Evolutionary conservation across 345 rosid species (phyloP).

Genomic region (Euphorbia pulcherrima): DNA sequence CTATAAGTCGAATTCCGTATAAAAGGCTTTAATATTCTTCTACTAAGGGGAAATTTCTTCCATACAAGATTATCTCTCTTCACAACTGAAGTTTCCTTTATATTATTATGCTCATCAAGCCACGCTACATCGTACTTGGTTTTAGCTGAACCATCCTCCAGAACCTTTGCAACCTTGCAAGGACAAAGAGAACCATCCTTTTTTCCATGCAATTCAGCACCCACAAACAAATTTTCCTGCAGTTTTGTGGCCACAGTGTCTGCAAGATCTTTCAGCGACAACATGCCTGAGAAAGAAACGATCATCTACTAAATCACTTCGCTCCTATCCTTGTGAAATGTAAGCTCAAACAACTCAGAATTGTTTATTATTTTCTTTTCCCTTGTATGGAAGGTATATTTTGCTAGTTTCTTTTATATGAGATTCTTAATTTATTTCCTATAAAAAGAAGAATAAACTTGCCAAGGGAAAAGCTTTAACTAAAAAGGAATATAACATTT

Average conservation of each 20-base stretch:
- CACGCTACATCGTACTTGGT: constrained; percentile 60
- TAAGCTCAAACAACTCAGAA: neutral
- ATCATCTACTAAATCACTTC: neutral
- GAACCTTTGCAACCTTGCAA: constrained; percentile 59
- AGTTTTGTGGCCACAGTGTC: constrained; percentile 57
- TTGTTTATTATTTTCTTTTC: neutral
- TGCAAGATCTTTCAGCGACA: constrained; percentile 83
- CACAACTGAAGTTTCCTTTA: constrained; percentile 42
- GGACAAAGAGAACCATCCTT: constrained; percentile 47
- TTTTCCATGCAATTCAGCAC: constrained; percentile 62
- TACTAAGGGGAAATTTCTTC: constrained; percentile 73
- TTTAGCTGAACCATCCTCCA: constrained; percentile 36
- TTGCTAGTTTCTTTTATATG: neutral
- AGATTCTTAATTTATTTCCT: neutral
- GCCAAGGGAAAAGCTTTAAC: neutral
- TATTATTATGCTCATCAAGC: constrained; percentile 58
- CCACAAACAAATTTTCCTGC: constrained; percentile 50
- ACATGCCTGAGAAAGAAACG: constrained; percentile 55
- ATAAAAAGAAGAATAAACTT: neutral
- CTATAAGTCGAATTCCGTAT: constrained; percentile 86
- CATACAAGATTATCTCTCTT: constrained; percentile 53
- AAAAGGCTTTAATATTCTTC: constrained; percentile 77
- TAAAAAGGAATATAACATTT: too few species aligned
- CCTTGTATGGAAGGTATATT: neutral
- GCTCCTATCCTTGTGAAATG: neutral